phyloP scores from a whole-genome alignment of 2,329 filamentous ascomycete genomes.

The Cladophialophora carrionii region DNA sequence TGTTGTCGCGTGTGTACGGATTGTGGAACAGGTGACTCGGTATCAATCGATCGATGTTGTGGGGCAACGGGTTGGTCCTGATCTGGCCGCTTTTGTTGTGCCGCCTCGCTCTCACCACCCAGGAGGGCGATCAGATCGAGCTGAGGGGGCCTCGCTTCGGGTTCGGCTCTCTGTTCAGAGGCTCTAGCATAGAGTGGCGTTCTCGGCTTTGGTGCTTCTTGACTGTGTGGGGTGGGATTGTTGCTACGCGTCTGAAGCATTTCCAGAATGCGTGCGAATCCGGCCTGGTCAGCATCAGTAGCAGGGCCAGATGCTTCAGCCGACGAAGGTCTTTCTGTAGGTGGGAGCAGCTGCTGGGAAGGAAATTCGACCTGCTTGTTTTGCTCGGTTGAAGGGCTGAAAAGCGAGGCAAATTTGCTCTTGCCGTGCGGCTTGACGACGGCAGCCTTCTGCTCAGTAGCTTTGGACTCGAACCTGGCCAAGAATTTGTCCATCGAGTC shows the following conservation, averaged over 20 bases:
- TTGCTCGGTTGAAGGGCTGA: slow-evolving; percentile 54
- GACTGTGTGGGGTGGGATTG: slow-evolving; percentile 50
- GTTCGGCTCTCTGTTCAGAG: slow-evolving; percentile 40
- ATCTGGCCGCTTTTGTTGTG: slow-evolving; percentile 11
- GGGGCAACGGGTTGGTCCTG: slow-evolving; percentile 4
- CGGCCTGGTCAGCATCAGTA: slow-evolving; percentile 74
- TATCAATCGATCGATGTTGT: slow-evolving; percentile 28
- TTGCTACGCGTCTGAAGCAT: slow-evolving; percentile 69
- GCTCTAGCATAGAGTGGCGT: slow-evolving; percentile 45
- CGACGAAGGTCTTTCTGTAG: slow-evolving; percentile 44
- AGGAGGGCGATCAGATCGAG: slow-evolving; percentile 21
- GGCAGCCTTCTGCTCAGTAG: slow-evolving; percentile 47
- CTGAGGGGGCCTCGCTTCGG: slow-evolving; percentile 17
- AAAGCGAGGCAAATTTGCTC: slow-evolving; percentile 85
- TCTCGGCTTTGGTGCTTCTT: slow-evolving; percentile 40
- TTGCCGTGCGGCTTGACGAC: slow-evolving; percentile 66
- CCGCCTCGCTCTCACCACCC: slow-evolving; percentile 9
- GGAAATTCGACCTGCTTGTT: slow-evolving; percentile 37
- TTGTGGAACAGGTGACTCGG: slow-evolving; percentile 27
- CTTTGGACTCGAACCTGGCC: slow-evolving; percentile 36
- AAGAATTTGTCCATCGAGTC: slow-evolving; percentile 40
- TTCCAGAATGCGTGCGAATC: slow-evolving; percentile 78
- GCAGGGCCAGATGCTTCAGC: slow-evolving; percentile 40
- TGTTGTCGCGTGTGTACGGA: slow-evolving; percentile 30
- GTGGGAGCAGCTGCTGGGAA: slow-evolving; percentile 37